Base-by-base conservation (phyloP, 805 yeast species). In the Myxozyma geophila region DNA sequence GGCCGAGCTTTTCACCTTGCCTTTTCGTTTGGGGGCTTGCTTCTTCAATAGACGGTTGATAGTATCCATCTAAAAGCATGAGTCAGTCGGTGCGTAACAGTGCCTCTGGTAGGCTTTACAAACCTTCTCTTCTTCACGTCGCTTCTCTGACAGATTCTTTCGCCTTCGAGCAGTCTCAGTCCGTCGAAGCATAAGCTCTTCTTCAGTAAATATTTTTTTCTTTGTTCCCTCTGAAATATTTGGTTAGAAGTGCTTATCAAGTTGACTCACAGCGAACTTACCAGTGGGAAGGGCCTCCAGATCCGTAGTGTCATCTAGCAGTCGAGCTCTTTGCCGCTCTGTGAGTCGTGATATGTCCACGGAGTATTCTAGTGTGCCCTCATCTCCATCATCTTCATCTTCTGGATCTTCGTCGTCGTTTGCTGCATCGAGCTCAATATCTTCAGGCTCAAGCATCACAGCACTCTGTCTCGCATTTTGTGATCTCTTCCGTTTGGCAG, bases 101-200 rank as follows among this genome's bases (percentile, higher is more conserved):
- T n/a, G n/a, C n/a, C 13, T 12, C 13, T 12, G 15, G 23, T 13
- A 10, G 41, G 7, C 44, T 3, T 13, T 15, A 21, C 13, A 13
- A 40, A 60, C 63, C 67, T 95, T 95, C 75, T 95, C 98, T 74
- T 90, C 97, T 72, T 92, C 98, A 47, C 90, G 77, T 67, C 88
- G 85, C 77, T 88, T 87, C 71, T 87, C 92, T 69, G 87, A 86
- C 71, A 91, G 82, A 73, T 93, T 92, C 74, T 89, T 89, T 68
- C 99, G 82, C 75, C 92, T 85, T 71, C 98, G 83, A 0, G 97
- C 93, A 71, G 85, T 87, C 74, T 93, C 99, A 0, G 96, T 90
- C 67, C 92, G 86, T 51, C 92, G 83, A 63, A 90, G 75, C 53
- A 89, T 90, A 46, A 86, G 82, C 76, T 92, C 96, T 74, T 93